Evolutionary conservation across 345 rosid genomes (phyloP).

Genomic region (Leavenworthia alabamica): DNA sequence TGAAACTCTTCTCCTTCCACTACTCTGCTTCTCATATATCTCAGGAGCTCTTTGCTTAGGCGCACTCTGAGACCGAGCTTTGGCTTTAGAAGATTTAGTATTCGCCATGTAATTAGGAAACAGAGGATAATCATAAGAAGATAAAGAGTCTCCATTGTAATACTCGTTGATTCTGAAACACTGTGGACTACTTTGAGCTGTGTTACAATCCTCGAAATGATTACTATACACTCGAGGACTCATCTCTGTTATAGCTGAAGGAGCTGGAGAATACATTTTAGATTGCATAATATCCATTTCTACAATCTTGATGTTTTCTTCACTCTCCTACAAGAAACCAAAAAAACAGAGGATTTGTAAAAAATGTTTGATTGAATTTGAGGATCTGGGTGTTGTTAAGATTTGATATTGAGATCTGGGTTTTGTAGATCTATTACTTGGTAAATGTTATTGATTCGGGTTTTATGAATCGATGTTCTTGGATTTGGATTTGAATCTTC

Average conservation of each 20-base stretch:
- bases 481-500: conserved; percentile 42
- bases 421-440: conserved; percentile 37
- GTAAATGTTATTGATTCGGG: conserved; percentile 18
- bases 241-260: conserved; percentile 62
- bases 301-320: conserved; percentile 76
- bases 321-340: conserved; percentile 47
- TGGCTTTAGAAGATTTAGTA: conserved; percentile 72
- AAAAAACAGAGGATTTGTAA: conserved; percentile 9
- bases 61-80: conserved; percentile 73
- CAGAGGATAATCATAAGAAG: conserved; percentile 56
- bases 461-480: conserved; percentile 47
- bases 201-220: conserved; percentile 66
- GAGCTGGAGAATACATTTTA: conserved; percentile 46
- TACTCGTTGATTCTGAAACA: conserved; percentile 33
- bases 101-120: conserved; percentile 87
- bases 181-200: conserved; percentile 67
- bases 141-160: conserved; percentile 40
- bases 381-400: conserved; percentile 18
- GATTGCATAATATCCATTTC: conserved; percentile 62
- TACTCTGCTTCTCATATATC: conserved; percentile 61
- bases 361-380: not conserved
- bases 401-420: conserved; percentile 27
- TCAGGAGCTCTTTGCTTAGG: conserved; percentile 73
- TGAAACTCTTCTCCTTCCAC: conserved; percentile 49
- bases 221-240: conserved; percentile 68